These are phyloP conservation scores for Symmetrospora coprosmae DNA, from an alignment of 768 basidiomycete genomes.

Conservation along the genomic window DNA sequence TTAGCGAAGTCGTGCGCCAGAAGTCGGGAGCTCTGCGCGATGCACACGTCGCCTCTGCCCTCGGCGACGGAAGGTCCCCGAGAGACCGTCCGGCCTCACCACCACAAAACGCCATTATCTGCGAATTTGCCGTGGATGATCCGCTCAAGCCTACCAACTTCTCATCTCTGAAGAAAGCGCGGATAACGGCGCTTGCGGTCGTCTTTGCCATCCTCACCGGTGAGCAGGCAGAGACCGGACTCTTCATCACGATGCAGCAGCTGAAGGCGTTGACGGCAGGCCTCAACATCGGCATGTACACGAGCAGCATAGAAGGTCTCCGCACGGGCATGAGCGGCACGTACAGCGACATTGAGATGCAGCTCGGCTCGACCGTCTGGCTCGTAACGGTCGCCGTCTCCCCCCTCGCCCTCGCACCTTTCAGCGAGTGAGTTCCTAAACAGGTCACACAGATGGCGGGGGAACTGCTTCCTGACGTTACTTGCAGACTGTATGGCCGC, in stretches of 20 bases:
- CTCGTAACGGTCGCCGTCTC: not conserved
- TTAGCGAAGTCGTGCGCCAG: too few relatives aligned
- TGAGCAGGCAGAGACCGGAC: too few relatives aligned
- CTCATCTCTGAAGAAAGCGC: too few relatives aligned
- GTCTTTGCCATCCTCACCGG: too few relatives aligned
- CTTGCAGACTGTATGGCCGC: not conserved
- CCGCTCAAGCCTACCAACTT: too few relatives aligned
- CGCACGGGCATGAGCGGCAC: not conserved
- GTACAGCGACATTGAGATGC: not conserved
- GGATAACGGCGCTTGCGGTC: too few relatives aligned
- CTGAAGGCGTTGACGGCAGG: too few relatives aligned
- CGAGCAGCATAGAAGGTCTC: not conserved
- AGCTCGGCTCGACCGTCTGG: not conserved
- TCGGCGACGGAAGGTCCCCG: too few relatives aligned
- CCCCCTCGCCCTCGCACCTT: not conserved
- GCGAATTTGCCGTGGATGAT: not conserved
- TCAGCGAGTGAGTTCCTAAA: not conserved
- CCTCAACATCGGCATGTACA: not conserved
- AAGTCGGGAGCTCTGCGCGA: too few relatives aligned
- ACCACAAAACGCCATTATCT: not conserved
- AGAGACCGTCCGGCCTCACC: too few relatives aligned
- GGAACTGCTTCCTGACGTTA: not conserved
- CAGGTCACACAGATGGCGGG: not conserved
- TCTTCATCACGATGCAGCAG: too few relatives aligned
- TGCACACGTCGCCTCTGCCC: too few relatives aligned